These are phyloP conservation scores for Chlorella variabilis DNA, from an alignment of 163 green algal species.

Conservation along the genomic window DNA sequence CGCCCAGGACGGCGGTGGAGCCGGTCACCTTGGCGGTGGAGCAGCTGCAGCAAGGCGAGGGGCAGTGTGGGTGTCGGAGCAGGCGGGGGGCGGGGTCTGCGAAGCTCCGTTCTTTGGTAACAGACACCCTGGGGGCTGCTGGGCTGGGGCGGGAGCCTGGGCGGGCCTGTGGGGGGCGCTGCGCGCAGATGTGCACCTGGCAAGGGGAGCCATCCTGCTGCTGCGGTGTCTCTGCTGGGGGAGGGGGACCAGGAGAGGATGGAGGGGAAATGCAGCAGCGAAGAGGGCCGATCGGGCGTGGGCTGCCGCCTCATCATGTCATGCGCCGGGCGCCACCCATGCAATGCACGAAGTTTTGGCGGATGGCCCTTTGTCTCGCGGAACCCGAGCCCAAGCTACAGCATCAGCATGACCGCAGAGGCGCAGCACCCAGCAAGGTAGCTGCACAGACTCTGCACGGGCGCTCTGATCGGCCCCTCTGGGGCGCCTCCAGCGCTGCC, in stretches of 20 bases:
- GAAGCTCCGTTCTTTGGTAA: background rate
- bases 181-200: too few relatives aligned
- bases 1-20: slow-evolving; percentile 20
- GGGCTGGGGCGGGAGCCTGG: background rate
- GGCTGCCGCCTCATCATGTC: too few relatives aligned
- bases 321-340: too few relatives aligned
- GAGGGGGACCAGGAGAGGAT: background rate
- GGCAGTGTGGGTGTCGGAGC: background rate
- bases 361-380: too few relatives aligned
- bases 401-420: background rate
- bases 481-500: background rate
- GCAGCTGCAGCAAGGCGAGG: slow-evolving; percentile 24
- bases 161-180: too few relatives aligned
- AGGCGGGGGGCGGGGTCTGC: background rate
- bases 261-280: background rate
- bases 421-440: slow-evolving; percentile 26
- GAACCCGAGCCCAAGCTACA: background rate
- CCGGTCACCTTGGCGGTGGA: slow-evolving; percentile 34
- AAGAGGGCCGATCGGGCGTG: background rate
- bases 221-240: too few relatives aligned
- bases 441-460: too few relatives aligned
- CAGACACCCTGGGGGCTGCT: background rate
- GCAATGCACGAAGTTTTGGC: too few relatives aligned
- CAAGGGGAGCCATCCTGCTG: background rate
- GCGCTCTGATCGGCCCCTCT: background rate